Base-by-base conservation (phyloP, 169 alveolate species). In the Plasmodium malariae region DNA sequence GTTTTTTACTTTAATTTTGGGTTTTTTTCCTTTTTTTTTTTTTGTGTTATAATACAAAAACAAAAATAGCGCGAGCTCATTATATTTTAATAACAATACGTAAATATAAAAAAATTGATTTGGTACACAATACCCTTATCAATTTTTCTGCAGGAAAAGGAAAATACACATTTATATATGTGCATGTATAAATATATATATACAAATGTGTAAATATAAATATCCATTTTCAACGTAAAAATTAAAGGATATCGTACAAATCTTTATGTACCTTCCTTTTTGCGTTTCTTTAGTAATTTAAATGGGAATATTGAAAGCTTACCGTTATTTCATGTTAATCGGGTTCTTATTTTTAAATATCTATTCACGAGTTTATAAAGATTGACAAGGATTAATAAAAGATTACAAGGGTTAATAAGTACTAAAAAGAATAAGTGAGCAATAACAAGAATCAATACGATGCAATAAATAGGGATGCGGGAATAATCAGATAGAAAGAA, bases 371-470 rank as follows among this genome's bases (percentile, higher is more conserved):
- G n/a, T n/a, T n/a, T n/a, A n/a, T n/a, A n/a, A n/a, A n/a, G n/a
- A n/a, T n/a, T n/a, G n/a, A n/a, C n/a, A n/a, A n/a, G n/a, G n/a
- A n/a, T n/a, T n/a, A n/a, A n/a, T n/a, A n/a, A n/a, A n/a, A n/a
- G n/a, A n/a, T n/a, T n/a, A n/a, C n/a, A n/a, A n/a, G n/a, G n/a
- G n/a, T n/a, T n/a, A n/a, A n/a, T n/a, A n/a, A n/a, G n/a, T n/a
- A n/a, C n/a, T n/a, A n/a, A n/a, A n/a, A 9, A 40, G 9, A 6
- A 54, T 9, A 51, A 51, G 11, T 32, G 21, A 19, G 51, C 32
- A 37, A 49, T 17, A 0, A 17, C n/a, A 28, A 49, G 12, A 40
- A 36, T 45, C 62, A 68, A 68, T 49, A 68, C 37, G 76, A 48
- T 40, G 0, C 74, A 40, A 40, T 54, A 28, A 36, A 57, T n/a